Percentiles rank a stretch among this genome's conserved stretches.
phyloP scores from a whole-genome alignment of 2,329 filamentous ascomycete species.

The Diplocarpon rosae region DNA sequence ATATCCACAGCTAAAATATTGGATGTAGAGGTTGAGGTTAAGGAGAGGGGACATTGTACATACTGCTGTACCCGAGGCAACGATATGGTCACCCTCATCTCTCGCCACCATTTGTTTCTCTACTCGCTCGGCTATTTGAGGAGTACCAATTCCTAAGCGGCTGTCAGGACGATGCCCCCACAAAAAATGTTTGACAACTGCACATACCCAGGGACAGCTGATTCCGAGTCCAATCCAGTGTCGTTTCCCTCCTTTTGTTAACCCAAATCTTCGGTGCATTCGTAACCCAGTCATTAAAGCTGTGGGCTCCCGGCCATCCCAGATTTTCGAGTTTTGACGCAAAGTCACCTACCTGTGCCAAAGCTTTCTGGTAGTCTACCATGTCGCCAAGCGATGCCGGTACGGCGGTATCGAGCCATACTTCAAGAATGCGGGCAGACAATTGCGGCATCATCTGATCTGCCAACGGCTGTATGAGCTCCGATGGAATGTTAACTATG shows the following conservation, averaged over 20 bases:
- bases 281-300: conserved; percentile 69
- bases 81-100: conserved; percentile 53
- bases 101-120: conserved; percentile 72
- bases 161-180: background rate
- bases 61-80: conserved; percentile 36
- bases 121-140: conserved; percentile 66
- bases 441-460: conserved; percentile 60
- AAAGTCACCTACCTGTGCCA: conserved; percentile 55
- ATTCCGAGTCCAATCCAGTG: conserved; percentile 62
- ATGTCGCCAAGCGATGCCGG: conserved; percentile 65
- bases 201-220: conserved; percentile 41
- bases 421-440: conserved; percentile 53
- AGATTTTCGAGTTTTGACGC: conserved; percentile 49
- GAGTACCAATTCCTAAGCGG: conserved; percentile 47
- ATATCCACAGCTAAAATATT: too few relatives aligned
- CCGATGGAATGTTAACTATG: conserved; percentile 38
- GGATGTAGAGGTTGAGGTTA: background rate
- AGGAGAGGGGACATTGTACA: background rate
- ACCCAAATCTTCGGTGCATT: conserved; percentile 79
- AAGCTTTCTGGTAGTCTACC: conserved; percentile 55
- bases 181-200: background rate
- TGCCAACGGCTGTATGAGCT: conserved; percentile 51
- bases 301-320: conserved; percentile 50
- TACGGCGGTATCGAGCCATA: conserved; percentile 67
- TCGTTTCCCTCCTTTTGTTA: conserved; percentile 66